Percentiles rank a stretch among this genome's conserved stretches.
Evolutionary conservation across 2,329 filamentous ascomycete genomes (phyloP).

Genomic region (Orbilia ellipsospora): DNA sequence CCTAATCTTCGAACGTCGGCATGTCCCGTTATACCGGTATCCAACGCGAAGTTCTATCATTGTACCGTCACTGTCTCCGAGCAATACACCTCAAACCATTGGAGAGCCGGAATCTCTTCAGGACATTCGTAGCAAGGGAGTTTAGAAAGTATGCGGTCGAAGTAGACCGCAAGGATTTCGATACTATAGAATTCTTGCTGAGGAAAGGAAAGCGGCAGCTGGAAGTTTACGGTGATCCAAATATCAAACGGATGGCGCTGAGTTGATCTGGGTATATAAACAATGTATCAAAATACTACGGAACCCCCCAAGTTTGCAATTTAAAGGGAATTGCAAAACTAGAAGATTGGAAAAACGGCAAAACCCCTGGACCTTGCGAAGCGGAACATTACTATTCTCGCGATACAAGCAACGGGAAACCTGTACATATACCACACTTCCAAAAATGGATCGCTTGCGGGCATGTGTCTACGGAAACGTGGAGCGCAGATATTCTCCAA

Average conservation of each 20-base stretch:
- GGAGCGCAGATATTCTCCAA: too few relatives aligned
- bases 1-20: too few relatives aligned
- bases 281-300: too few relatives aligned
- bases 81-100: slow-evolving; percentile 82
- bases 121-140: slow-evolving; percentile 69
- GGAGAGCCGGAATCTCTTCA: slow-evolving; percentile 65
- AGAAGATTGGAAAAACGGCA: too few relatives aligned
- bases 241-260: slow-evolving; percentile 76
- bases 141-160: slow-evolving; percentile 75
- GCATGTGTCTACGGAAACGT: too few relatives aligned
- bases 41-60: slow-evolving; percentile 85
- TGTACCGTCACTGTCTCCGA: slow-evolving; percentile 88
- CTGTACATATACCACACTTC: too few relatives aligned
- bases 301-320: too few relatives aligned
- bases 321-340: too few relatives aligned
- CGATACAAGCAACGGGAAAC: too few relatives aligned
- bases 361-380: too few relatives aligned
- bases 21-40: slow-evolving; percentile 70
- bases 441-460: too few relatives aligned
- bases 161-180: slow-evolving; percentile 85
- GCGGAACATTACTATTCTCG: too few relatives aligned
- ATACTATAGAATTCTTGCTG: slow-evolving; percentile 83
- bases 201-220: slow-evolving; percentile 84
- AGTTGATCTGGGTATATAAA: neutral
- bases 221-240: slow-evolving; percentile 81